Evolutionary conservation across 331 rosid genomes (phyloP).

Genomic region (Pyrus hybrid): DNA sequence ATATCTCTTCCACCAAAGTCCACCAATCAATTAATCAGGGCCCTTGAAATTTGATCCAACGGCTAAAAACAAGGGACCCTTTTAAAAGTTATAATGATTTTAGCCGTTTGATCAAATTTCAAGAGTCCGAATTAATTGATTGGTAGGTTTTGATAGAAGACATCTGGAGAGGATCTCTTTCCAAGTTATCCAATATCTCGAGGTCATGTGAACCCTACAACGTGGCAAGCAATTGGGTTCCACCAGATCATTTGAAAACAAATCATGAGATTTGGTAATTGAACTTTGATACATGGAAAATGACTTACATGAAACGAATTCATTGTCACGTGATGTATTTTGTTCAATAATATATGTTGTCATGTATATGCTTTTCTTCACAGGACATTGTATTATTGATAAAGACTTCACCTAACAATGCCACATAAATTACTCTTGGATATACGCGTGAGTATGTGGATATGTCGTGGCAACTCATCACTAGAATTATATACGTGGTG

Average conservation of each 20-base stretch:
- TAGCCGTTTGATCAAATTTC: no score
- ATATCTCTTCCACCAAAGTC: no score
- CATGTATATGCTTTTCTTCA: background rate
- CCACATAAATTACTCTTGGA: no score
- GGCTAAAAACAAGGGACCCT: fast-evolving
- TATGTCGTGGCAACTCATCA: background rate
- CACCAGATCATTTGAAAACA: background rate
- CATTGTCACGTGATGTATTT: fast-evolving
- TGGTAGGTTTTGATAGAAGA: no score
- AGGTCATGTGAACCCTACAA: background rate
- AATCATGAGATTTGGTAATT: background rate
- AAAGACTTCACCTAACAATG: background rate
- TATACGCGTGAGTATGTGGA: background rate
- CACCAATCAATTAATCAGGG: no score
- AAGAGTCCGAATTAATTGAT: no score
- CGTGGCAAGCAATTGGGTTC: background rate
- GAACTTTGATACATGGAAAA: background rate
- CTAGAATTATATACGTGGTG: background rate
- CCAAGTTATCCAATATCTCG: no score
- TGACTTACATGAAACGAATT: no score
- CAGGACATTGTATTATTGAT: no score
- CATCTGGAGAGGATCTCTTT: no score
- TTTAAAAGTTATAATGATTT: no score
- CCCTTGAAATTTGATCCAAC: no score
- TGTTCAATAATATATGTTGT: background rate